Evolutionary conservation across 352 stramenopile genomes (phyloP).

Genomic region (Phytophthora fragariae): DNA sequence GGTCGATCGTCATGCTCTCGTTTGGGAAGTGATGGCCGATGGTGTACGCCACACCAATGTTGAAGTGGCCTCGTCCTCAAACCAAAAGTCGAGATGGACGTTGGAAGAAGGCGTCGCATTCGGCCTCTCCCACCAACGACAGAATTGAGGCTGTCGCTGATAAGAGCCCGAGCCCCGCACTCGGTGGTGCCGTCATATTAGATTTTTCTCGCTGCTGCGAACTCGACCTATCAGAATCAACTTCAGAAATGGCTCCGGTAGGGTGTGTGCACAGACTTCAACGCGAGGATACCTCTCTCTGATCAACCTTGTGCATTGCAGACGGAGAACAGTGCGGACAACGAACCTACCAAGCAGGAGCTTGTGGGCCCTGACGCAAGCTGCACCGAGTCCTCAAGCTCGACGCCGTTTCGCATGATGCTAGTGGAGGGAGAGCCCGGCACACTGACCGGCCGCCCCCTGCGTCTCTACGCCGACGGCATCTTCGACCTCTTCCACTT

Average conservation of each 20-base stretch:
- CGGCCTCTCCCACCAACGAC: constrained; percentile 35
- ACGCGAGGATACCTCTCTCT: not conserved
- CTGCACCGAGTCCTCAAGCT: constrained; percentile 46
- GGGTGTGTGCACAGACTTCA: not conserved
- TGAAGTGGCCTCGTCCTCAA: constrained; percentile 26
- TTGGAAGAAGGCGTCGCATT: constrained; percentile 11
- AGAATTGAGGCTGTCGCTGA: constrained; percentile 20
- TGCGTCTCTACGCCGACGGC: constrained; percentile 88
- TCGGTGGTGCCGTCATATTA: constrained; percentile 3
- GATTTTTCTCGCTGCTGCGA: constrained; percentile 11
- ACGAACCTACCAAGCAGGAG: constrained; percentile 19
- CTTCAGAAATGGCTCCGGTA: constrained; percentile 23
- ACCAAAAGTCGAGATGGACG: constrained; percentile 8
- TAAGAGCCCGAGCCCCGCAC: not conserved
- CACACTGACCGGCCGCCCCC: constrained; percentile 70
- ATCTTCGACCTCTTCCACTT: constrained; percentile 94
- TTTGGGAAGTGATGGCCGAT: constrained; percentile 1
- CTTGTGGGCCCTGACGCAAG: constrained; percentile 1
- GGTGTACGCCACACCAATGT: constrained; percentile 23
- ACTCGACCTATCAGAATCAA: constrained; percentile 1
- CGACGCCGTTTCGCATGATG: constrained; percentile 52
- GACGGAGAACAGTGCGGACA: constrained; percentile 2
- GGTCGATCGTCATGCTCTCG: constrained; percentile 29
- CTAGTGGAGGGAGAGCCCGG: constrained; percentile 73
- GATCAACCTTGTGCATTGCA: not conserved